Conservation (phyloP, 1,284 basidiomycete genomes). For the Chiua sp. region DNA sequence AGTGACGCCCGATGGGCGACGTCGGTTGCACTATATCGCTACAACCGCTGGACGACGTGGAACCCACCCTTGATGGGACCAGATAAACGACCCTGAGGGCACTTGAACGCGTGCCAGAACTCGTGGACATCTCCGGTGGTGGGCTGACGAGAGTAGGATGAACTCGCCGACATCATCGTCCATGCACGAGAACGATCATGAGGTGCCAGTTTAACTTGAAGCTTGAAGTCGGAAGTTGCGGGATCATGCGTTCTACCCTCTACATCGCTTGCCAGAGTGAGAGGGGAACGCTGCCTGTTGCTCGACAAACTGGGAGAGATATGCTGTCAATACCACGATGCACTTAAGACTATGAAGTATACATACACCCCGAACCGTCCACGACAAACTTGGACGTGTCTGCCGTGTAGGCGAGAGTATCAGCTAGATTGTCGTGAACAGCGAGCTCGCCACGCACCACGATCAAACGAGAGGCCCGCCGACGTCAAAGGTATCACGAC, state of each 20-base stretch:
- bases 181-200: background rate
- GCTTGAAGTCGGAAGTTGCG: background rate
- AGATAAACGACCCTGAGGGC: background rate
- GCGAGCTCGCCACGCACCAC: constrained; percentile 1
- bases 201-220: background rate
- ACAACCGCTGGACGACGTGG: background rate
- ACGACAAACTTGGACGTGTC: background rate
- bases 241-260: constrained; percentile 4
- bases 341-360: background rate
- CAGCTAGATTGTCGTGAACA: background rate
- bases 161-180: background rate
- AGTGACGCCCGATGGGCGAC: background rate
- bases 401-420: background rate
- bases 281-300: background rate
- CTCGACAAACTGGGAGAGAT: background rate
- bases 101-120: background rate
- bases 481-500: background rate
- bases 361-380: constrained; percentile 7
- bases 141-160: background rate
- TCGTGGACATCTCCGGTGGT: background rate
- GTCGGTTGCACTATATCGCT: background rate
- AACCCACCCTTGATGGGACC: background rate
- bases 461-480: background rate
- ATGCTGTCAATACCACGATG: background rate
- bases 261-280: background rate